Conservation (phyloP, 2,329 filamentous ascomycete species). For the Penicillium frequentans region DNA sequence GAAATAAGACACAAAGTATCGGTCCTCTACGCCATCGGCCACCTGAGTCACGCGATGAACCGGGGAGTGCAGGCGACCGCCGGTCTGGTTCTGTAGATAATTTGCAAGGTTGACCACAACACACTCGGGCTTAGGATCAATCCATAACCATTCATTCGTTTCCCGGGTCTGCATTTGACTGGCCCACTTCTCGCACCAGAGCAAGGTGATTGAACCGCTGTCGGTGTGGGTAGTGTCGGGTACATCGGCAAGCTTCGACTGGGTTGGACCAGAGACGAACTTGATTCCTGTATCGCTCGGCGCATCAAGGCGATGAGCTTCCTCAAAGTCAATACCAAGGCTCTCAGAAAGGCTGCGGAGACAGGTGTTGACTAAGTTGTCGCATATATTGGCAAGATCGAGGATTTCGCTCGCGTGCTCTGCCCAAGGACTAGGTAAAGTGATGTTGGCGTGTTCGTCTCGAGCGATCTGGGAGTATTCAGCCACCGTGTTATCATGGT, state of each 20-base stretch:
- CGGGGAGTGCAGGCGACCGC: slow-evolving; percentile 22
- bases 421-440: slow-evolving; percentile 8
- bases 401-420: background rate
- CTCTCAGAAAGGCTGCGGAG: slow-evolving; percentile 10
- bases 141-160: slow-evolving; percentile 16
- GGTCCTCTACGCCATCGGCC: slow-evolving; percentile 18
- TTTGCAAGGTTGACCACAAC: slow-evolving; percentile 27
- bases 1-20: slow-evolving; percentile 28
- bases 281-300: slow-evolving; percentile 12
- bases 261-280: slow-evolving; percentile 15
- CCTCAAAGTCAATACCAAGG: slow-evolving; percentile 6
- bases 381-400: slow-evolving; percentile 7
- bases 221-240: slow-evolving; percentile 19
- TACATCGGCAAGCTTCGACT: slow-evolving; percentile 4
- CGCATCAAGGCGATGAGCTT: slow-evolving; percentile 4
- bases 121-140: slow-evolving; percentile 14
- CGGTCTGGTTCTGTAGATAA: slow-evolving; percentile 22
- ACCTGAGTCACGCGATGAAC: slow-evolving; percentile 27
- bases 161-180: slow-evolving; percentile 12
- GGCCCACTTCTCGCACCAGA: slow-evolving; percentile 19
- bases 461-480: slow-evolving; percentile 1
- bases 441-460: slow-evolving; percentile 7
- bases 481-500: background rate
- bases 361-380: slow-evolving; percentile 2
- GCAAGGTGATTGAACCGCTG: slow-evolving; percentile 16